Evolutionary conservation across 345 rosid species (phyloP), one percentile per base, ranked within the genome.

Genomic region (Bruguiera gymnorhiza): DNA sequence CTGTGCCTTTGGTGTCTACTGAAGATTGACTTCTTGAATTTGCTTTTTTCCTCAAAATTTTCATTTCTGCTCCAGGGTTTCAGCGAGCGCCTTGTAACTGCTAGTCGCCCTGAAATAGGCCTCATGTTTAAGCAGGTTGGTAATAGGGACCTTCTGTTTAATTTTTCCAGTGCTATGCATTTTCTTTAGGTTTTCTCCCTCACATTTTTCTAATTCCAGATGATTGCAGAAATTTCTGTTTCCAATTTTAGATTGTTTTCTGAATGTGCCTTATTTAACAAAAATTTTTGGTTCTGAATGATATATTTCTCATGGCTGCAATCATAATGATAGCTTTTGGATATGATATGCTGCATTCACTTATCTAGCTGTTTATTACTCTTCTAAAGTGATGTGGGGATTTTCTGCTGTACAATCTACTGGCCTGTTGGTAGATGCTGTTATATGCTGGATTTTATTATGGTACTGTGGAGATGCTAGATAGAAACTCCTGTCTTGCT

Each of bases 51-150:
- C 61, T 65, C 63, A 62, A 46, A 65, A 51, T 67, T 52, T 70
- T 59, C 23, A 37, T 63, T 62, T 57, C 15, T 79, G 61, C 70
- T 82, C 53, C 90, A 91, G 99, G 99, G 99, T 60, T 95, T 95
- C 79, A 92, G 83, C 27, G 97, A 88, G 82, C 97, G 93, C 62
- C 97, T 89, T 80, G 97, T 85, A 58, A 92, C 89, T 26, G 81
- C 86, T 16, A 89, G 96, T 75, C 97, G 97, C 70, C 99, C 99
- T 60, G 79, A 80, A 75, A 84, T 95, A 67, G 99, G 97, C 72
- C 85, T 78, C 71, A 92, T 95, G 97, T 95, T 95, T 80, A 91
- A 92, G 86, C 86, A 83, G 99, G 99, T 94, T 68, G 65, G 87
- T 76, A 63, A 56, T 70, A 27, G 32, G 52, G 62, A 65, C 64